Base-by-base conservation (phyloP, 1,284 basidiomycete species). In the Austroboletus olivaceoglutinosus region DNA sequence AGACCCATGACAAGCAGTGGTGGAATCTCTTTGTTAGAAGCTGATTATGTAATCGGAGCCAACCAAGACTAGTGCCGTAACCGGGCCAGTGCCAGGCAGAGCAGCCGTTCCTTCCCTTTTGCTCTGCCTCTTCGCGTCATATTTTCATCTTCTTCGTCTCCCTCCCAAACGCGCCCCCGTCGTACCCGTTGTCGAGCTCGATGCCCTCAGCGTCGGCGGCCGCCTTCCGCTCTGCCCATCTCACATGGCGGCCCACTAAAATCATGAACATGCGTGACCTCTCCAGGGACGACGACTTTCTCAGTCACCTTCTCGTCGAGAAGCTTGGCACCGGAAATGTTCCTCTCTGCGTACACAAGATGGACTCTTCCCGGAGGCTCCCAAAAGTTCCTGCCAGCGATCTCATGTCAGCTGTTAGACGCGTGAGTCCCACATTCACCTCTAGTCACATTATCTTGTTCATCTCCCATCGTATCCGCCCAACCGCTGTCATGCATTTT, bases 231-330 rank as follows among this genome's bases (percentile, higher is more conserved):
- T 64, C 67, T 9, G 54, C 63, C 52, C 47, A 61, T 51, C 61
- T 78, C 55, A 60, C 70, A 74, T 90, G 87, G 87, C 82, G 84
- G 40, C 82, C 82, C 19, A 91, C 87, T 43, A 90, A 86, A 76
- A 83, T 86, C 58, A 91, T 91, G 89, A 87, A 89, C 73, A 86
- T 89, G 76, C 79, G 79, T 68, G 89, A 91, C 79, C 80, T 91
- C 52, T 86, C 88, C 58, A 84, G 82, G 69, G 89, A 91, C 73
- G 89, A 91, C 69, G 89, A 91, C 72, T 91, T 91, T 69, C 82
- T 91, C 67, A 87, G 85, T 64, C 86, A 90, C 71, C 77, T 91
- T 42, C 81, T 91, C 52, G 86, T 91, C 55, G 89, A 91, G 74
- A 91, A 91, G 61, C 78, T 91, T 29, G 88, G 89, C 36, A 88